These are phyloP conservation scores for Moricandia arvensis DNA, from an alignment of 345 rosid genomes.

Conservation along the genomic window DNA sequence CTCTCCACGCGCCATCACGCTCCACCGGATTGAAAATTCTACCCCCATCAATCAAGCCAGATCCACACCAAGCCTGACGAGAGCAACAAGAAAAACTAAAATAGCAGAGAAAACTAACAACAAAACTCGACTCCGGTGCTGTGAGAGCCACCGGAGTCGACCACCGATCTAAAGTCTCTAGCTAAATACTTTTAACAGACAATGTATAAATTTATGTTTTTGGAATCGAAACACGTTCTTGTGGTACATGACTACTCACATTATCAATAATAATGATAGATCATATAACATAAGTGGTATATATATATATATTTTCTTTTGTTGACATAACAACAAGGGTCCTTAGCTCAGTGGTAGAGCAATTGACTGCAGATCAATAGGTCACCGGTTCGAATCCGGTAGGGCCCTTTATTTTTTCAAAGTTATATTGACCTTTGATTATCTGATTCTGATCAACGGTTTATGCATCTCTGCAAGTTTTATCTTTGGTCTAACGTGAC, in stretches of 20 bases:
- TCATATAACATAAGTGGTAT: too few species aligned
- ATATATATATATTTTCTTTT: too few species aligned
- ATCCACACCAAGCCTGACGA: too few species aligned
- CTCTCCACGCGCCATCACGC: too few species aligned
- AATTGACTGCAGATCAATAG: constrained; percentile 74
- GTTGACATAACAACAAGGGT: too few species aligned
- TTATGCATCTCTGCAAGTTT: not conserved
- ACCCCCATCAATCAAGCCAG: too few species aligned
- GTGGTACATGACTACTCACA: not conserved
- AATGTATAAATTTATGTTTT: not conserved
- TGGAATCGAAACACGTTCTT: not conserved
- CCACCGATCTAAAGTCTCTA: too few species aligned
- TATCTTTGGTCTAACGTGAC: not conserved
- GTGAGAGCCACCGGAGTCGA: too few species aligned
- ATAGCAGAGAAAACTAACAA: too few species aligned
- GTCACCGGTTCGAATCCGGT: constrained; percentile 52
- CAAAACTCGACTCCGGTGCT: too few species aligned
- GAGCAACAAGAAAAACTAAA: too few species aligned
- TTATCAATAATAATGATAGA: not conserved
- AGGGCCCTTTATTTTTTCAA: constrained; percentile 28
- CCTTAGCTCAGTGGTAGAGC: constrained; percentile 82
- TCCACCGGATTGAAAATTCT: too few species aligned
- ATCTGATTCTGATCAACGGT: not conserved
- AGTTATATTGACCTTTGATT: not conserved
- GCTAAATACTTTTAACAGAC: not conserved